phyloP scores from a whole-genome alignment of 1,284 basidiomycete genomes.

The Agroathelia rolfsii region DNA sequence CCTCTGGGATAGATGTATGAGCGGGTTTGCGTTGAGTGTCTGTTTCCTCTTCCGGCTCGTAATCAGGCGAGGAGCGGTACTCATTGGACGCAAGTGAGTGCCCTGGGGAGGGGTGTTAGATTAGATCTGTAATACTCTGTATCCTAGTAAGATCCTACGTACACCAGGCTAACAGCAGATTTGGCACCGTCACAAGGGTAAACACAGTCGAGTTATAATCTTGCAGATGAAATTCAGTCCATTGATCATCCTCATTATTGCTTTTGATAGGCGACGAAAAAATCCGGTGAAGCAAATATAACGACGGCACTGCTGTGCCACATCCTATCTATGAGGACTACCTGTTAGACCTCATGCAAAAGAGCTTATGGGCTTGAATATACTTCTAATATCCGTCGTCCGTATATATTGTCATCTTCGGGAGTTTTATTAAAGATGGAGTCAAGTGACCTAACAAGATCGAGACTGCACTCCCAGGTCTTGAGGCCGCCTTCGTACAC shows the following conservation, averaged over 20 bases:
- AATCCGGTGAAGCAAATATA: constrained; percentile 61
- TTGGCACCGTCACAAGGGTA: constrained; percentile 80
- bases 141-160: constrained; percentile 19
- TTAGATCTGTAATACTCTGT: constrained; percentile 1
- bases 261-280: constrained; percentile 32
- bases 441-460: constrained; percentile 61
- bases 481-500: constrained; percentile 95
- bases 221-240: constrained; percentile 73
- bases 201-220: constrained; percentile 89
- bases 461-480: constrained; percentile 95
- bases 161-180: constrained; percentile 84
- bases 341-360: neutral
- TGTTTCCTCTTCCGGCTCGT: constrained; percentile 19
- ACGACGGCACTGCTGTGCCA: constrained; percentile 81
- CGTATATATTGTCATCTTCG: constrained; percentile 18
- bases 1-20: constrained; percentile 18
- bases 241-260: constrained; percentile 11
- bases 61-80: constrained; percentile 22
- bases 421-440: constrained; percentile 18
- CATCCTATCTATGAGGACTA: constrained; percentile 67
- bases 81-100: constrained; percentile 39
- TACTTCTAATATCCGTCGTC: constrained; percentile 54
- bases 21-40: constrained; percentile 13
- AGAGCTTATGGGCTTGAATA: neutral
- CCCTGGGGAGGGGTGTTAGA: constrained; percentile 20